Conservation (phyloP, 257 asterid genomes). For the Cynanchum wilfordii region DNA sequence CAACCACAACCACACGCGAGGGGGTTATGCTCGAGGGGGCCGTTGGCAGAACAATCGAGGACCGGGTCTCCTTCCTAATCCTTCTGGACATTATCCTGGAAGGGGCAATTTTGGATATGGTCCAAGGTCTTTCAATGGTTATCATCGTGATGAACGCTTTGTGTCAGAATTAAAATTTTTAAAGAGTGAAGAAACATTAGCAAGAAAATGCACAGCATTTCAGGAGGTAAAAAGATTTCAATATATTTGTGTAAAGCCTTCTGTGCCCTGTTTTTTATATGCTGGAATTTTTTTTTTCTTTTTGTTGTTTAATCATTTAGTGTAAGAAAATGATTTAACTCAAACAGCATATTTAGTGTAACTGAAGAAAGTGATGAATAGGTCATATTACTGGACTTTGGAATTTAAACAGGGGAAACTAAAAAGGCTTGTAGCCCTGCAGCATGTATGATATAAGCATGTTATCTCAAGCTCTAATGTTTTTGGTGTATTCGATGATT, state of each 20-base stretch:
- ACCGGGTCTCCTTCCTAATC: conserved; percentile 76
- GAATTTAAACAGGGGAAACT: not conserved
- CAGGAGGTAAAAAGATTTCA: conserved; percentile 60
- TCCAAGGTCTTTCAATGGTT: conserved; percentile 39
- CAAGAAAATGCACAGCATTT: conserved; percentile 67
- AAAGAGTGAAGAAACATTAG: conserved; percentile 91
- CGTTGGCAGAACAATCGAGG: conserved; percentile 85
- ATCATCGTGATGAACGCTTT: conserved; percentile 76
- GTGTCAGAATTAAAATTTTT: conserved; percentile 86
- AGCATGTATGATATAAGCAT: not conserved
- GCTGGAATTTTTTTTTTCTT: not conserved
- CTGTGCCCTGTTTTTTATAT: conserved; percentile 3
- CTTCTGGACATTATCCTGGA: conserved; percentile 75
- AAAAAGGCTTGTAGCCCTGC: not conserved
- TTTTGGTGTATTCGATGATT: conserved; percentile 22
- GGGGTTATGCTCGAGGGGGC: conserved; percentile 77
- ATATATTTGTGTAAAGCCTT: conserved; percentile 12
- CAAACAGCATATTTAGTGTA: not conserved
- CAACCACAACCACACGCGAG: conserved; percentile 47
- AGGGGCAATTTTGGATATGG: conserved; percentile 57
- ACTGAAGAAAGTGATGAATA: not conserved
- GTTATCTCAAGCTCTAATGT: conserved; percentile 1
- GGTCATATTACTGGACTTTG: not conserved
- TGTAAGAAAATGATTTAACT: not conserved
- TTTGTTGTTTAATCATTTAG: not conserved